Evolutionary conservation across 305 asterid genomes (phyloP).

Genomic region (Solanum aculeatissimum): DNA sequence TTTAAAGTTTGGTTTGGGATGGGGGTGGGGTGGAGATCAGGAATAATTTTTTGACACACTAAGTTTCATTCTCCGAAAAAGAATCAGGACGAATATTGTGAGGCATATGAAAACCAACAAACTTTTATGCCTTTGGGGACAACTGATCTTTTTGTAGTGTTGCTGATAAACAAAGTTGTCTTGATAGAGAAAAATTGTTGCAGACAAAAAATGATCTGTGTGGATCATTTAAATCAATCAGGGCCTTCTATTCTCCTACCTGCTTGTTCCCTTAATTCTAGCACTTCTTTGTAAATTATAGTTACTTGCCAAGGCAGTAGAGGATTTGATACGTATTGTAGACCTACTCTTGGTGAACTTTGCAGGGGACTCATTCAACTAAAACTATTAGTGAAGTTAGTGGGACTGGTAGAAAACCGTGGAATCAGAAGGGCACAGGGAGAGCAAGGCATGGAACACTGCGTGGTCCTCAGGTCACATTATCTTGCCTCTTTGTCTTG

Average conservation of each 20-base stretch:
- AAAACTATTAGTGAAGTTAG: constrained; percentile 89
- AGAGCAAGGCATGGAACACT: constrained; percentile 84
- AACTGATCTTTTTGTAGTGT: neutral
- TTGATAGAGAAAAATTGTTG: neutral
- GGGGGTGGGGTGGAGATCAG: neutral
- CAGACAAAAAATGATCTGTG: neutral
- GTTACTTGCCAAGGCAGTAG: neutral
- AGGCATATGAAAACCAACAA: neutral
- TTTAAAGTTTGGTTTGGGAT: no score
- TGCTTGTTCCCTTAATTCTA: neutral
- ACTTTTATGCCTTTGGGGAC: neutral
- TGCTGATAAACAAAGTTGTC: neutral
- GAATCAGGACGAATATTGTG: neutral
- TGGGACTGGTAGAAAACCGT: constrained; percentile 93
- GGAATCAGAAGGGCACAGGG: constrained; percentile 85
- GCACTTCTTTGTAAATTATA: neutral
- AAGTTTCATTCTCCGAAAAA: neutral
- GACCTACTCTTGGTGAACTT: neutral
- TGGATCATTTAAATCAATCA: neutral
- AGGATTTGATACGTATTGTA: neutral
- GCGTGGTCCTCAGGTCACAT: constrained; percentile 74
- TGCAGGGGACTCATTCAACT: constrained; percentile 88
- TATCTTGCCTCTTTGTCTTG: neutral
- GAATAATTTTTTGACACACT: neutral
- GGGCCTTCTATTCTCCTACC: neutral